A percentile compares a stretch with the other conserved stretches of the same genome.
Evolutionary conservation across 139 green algal genomes (phyloP).

Genomic region (Chlorella sp.): DNA sequence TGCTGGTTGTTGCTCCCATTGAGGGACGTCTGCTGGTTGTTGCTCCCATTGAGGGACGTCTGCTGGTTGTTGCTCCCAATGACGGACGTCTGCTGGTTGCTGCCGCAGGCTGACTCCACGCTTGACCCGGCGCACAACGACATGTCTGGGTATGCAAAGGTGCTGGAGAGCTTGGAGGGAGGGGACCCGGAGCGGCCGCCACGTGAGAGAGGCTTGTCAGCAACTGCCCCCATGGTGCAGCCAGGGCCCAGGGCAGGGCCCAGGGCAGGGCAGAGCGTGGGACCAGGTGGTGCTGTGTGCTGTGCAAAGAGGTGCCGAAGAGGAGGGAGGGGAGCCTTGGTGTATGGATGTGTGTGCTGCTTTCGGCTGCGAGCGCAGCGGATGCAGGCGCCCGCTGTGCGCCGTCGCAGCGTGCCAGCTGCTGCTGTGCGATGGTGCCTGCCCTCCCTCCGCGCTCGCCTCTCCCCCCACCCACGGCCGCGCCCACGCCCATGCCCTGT

Average conservation of each 20-base stretch:
- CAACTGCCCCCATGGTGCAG: too few species aligned
- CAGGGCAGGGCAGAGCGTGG: not conserved
- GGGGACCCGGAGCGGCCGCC: not conserved
- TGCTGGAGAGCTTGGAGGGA: not conserved
- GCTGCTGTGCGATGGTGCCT: not conserved
- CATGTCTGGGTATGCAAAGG: not conserved
- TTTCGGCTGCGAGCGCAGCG: too few species aligned
- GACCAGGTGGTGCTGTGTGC: not conserved
- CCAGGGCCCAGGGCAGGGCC: too few species aligned
- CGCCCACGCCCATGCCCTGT: too few species aligned
- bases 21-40: too few species aligned
- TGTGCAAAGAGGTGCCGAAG: not conserved
- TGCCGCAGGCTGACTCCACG: not conserved
- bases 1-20: too few species aligned
- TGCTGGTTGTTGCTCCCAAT: too few species aligned
- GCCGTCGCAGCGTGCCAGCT: not conserved
- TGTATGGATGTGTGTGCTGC: too few species aligned
- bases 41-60: too few species aligned
- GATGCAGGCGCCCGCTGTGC: too few species aligned
- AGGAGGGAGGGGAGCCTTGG: too few species aligned
- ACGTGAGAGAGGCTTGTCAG: not conserved
- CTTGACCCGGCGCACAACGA: not conserved
- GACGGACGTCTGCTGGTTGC: not conserved
- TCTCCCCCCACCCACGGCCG: not conserved
- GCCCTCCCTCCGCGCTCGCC: not conserved